Conservation (phyloP, 257 asterid species). For the Cinchona pubescens region DNA sequence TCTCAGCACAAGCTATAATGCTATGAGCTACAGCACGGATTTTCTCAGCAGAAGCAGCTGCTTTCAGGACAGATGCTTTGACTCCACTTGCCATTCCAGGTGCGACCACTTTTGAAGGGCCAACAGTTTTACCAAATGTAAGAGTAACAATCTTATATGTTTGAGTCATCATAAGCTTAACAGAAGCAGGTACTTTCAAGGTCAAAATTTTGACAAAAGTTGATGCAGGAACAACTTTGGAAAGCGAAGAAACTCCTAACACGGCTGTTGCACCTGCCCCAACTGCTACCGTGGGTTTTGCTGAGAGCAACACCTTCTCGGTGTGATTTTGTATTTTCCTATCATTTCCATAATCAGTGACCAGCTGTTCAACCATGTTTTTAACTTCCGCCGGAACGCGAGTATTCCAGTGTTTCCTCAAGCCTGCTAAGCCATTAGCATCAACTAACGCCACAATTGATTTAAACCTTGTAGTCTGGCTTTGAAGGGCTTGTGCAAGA, state of each 20-base stretch:
- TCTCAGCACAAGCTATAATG: slow-evolving; percentile 78
- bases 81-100: slow-evolving; percentile 50
- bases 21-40: slow-evolving; percentile 70
- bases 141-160: slow-evolving; percentile 55
- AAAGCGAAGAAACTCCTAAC: slow-evolving; percentile 72
- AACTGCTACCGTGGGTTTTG: slow-evolving; percentile 78
- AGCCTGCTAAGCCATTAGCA: slow-evolving; percentile 69
- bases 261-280: slow-evolving; percentile 96
- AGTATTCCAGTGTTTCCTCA: slow-evolving; percentile 78
- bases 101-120: slow-evolving; percentile 49
- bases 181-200: slow-evolving; percentile 61
- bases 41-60: slow-evolving; percentile 71
- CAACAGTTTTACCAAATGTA: slow-evolving; percentile 54
- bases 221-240: slow-evolving; percentile 75
- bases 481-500: slow-evolving; percentile 72
- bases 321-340: slow-evolving; percentile 26
- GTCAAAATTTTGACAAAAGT: slow-evolving; percentile 64
- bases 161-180: slow-evolving; percentile 57
- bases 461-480: slow-evolving; percentile 60
- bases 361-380: slow-evolving; percentile 57
- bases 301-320: slow-evolving; percentile 49
- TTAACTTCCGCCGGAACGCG: slow-evolving; percentile 58
- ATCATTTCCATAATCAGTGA: slow-evolving; percentile 38
- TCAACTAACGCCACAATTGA: slow-evolving; percentile 84
- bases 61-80: slow-evolving; percentile 55